Evolutionary conservation across 2,329 filamentous ascomycete genomes (phyloP), one percentile per base, ranked within the genome.

Genomic region (Pezicula radicicola): DNA sequence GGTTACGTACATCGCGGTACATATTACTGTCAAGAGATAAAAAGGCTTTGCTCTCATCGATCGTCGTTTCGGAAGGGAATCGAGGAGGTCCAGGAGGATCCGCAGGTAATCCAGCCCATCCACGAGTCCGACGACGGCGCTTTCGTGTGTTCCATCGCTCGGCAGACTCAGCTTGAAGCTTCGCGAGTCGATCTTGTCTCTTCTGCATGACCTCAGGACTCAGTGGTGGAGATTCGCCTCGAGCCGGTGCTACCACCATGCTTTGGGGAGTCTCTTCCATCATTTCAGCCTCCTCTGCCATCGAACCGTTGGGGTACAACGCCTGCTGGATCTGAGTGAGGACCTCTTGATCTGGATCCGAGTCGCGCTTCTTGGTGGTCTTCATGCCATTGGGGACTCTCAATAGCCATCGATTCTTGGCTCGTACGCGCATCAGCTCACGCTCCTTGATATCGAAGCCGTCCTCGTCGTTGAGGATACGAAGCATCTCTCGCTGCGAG

Each of bases 1-100:
- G 78, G 46, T 83, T 75, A 28, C 89, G 80, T 15, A 90, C 68
- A 53, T 81, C 71, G 30, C 76, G 77, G 66, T 94, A 94, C 40
- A 80, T 72, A 1, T 75, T 68, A 46, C 78, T 80, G 61, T 87
- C 81, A 33, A 95, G 73, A 36, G 72, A 75, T 27, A 95, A 73
- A 53, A 85, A 87, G 12, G 77, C 76, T 63, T 91, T 89, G 63
- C 87, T 86, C 68, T 93, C 88, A 58, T 89, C 86, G 53, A 94
- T 80, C 0, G 89, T 92, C 12, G 87, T 92, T 68, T 94, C 89
- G 0, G 89, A 93, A 1, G 88, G 88, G 57, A 91, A 94, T 19
- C 89, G 82, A 13, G 87, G 84, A 18, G 85, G 81, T 4, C 84
- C 83, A 1, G 84, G 79, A 6, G 83, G 81, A 63, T 89, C 86